Percentiles rank a stretch among this genome's conserved stretches.
phyloP scores from a whole-genome alignment of 345 rosid genomes.

The Alliaria petiolata region DNA sequence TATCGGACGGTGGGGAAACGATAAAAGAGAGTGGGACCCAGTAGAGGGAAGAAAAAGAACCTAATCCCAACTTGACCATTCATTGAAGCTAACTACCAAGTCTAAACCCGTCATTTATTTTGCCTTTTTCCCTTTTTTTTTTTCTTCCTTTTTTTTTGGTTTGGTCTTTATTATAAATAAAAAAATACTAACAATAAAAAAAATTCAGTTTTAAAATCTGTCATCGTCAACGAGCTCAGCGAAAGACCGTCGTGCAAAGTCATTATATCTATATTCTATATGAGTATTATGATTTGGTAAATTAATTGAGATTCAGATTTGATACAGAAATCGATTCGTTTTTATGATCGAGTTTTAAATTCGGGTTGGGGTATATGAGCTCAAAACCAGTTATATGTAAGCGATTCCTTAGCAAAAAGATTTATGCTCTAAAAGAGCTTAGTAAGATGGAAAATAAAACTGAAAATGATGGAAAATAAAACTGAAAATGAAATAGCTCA shows the following conservation, averaged over 20 bases:
- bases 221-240: slow-evolving; percentile 37
- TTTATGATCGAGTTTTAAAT: not conserved
- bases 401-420: slow-evolving; percentile 27
- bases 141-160: not conserved
- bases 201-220: slow-evolving; percentile 3
- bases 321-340: slow-evolving; percentile 8
- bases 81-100: slow-evolving; percentile 33
- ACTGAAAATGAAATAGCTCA: too few relatives aligned
- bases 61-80: slow-evolving; percentile 54
- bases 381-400: too few relatives aligned
- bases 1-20: slow-evolving; percentile 47
- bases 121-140: not conserved
- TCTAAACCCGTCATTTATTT: slow-evolving; percentile 40
- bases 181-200: not conserved
- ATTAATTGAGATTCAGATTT: slow-evolving; percentile 32
- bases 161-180: too few relatives aligned
- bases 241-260: slow-evolving; percentile 34
- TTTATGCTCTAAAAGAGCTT: not conserved
- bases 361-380: not conserved
- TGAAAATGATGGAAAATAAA: too few relatives aligned
- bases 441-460: too few relatives aligned
- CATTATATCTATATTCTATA: not conserved
- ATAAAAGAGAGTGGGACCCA: slow-evolving; percentile 37
- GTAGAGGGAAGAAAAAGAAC: slow-evolving; percentile 33
- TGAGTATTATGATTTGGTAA: slow-evolving; percentile 28